Conservation (phyloP, 768 basidiomycete species). For the Mycena vitilis region DNA sequence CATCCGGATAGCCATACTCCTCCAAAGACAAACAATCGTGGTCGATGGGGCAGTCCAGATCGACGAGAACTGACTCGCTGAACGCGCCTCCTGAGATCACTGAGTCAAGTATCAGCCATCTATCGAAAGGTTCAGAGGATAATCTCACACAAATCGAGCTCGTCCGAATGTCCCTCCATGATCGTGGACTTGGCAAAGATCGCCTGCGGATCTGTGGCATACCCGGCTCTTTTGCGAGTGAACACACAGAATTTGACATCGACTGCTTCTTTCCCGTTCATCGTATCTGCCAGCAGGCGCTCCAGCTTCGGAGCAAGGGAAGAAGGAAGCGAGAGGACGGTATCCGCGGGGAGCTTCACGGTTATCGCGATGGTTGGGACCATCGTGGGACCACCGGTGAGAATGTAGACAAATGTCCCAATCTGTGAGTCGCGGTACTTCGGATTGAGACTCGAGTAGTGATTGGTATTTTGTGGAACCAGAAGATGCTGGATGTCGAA, state of each 20-base stretch:
- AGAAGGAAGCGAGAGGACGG: slow-evolving; percentile 4
- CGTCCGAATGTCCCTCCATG: slow-evolving; percentile 15
- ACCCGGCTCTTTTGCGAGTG: neutral
- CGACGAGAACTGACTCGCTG: slow-evolving; percentile 9
- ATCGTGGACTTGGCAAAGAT: slow-evolving; percentile 14
- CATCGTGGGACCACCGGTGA: neutral
- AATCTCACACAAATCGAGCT: slow-evolving; percentile 22
- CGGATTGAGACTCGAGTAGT: too few species aligned
- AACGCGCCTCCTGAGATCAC: slow-evolving; percentile 10
- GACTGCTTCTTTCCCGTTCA: slow-evolving; percentile 13
- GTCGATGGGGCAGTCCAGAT: slow-evolving; percentile 4
- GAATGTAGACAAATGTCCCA: neutral
- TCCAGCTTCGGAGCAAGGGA: slow-evolving; percentile 8
- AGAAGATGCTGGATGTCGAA: slow-evolving; percentile 2
- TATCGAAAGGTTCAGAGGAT: neutral
- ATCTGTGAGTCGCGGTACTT: too few species aligned
- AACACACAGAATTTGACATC: slow-evolving; percentile 28
- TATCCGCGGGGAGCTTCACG: slow-evolving; percentile 1
- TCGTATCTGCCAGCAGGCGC: neutral
- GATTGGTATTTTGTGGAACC: neutral
- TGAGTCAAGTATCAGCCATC: neutral
- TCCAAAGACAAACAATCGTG: neutral
- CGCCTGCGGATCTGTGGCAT: slow-evolving; percentile 14
- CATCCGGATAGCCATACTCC: slow-evolving; percentile 16
- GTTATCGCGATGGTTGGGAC: slow-evolving; percentile 6